Evolutionary conservation across 257 asterid genomes (phyloP), one percentile per base, ranked within the genome.

Genomic region (Nicotiana knightiana): DNA sequence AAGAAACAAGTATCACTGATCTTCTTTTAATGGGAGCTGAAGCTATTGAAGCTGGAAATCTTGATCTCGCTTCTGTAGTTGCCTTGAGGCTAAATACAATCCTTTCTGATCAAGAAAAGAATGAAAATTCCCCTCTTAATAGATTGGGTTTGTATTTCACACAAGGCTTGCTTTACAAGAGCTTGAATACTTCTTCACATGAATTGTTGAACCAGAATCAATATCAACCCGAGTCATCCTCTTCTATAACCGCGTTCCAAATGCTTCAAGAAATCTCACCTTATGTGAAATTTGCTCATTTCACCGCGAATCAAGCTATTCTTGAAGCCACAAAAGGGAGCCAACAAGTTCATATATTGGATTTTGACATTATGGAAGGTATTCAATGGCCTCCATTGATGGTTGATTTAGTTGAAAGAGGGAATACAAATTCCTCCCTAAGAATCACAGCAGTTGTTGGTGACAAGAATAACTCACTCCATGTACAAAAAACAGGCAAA

Each of bases 361-460:
- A 88, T 77, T 88, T 88, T 30, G 91, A 88, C 39, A 79, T 88
- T 76, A 66, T 84, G 85, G 89, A 88, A 63, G 91, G 91, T 8
- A 86, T 85, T 33, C 91, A 88, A 54, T 88, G 91, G 91, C 89
- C 89, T 58, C 82, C 89, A 26, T 77, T 88, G 79, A 88, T 88
- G 89, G 85, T 62, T 53, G 91, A 88, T 39, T 81, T 86, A 6
- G 84, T 84, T 4, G 59, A 24, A 24, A 84, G 85, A 76, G 81
- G 64, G 26, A 80, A 77, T 5, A 32, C 70, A 9, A 84, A 70
- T n/a, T 53, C 86, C 6, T 86, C 87, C 13, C 85, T 88, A 6
- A 88, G 91, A 62, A 86, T 88, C 70, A 86, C 91, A 18, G 88
- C 88, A 3, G 43, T 86, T 24, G 62, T 84, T 54, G 18, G 26